Percentiles rank a stretch among this genome's conserved stretches.
Evolutionary conservation across 768 basidiomycete genomes (phyloP).

Genomic region (Sistotremastrum suecicum): DNA sequence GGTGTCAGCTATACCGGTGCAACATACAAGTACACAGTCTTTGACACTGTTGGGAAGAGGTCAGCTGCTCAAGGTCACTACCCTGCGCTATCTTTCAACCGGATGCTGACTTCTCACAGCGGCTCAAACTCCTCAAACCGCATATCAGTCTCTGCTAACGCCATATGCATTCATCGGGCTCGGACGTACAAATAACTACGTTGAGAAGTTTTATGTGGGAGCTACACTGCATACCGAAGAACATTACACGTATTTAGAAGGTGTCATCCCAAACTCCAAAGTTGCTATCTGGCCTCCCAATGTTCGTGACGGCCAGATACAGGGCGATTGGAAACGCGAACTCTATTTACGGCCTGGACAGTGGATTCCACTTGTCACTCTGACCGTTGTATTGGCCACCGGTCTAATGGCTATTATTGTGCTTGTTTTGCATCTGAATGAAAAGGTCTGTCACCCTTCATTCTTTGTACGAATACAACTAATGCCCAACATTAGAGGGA

Average conservation of each 20-base stretch:
- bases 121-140: slow-evolving; percentile 83
- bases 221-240: slow-evolving; percentile 58
- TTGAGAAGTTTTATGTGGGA: slow-evolving; percentile 96
- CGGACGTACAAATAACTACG: slow-evolving; percentile 97
- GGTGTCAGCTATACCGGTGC: slow-evolving; percentile 93
- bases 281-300: slow-evolving; percentile 81
- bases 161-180: slow-evolving; percentile 96
- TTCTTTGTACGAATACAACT: not conserved
- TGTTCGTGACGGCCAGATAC: slow-evolving; percentile 25
- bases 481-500: slow-evolving; percentile 45
- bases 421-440: slow-evolving; percentile 75
- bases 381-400: slow-evolving; percentile 67
- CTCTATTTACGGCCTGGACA: slow-evolving; percentile 87
- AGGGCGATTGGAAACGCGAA: slow-evolving; percentile 64
- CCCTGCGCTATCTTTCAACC: not conserved
- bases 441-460: slow-evolving; percentile 51
- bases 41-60: slow-evolving; percentile 79
- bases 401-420: slow-evolving; percentile 67
- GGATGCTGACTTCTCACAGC: slow-evolving; percentile 31
- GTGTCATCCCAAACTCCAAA: slow-evolving; percentile 94
- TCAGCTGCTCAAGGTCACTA: slow-evolving; percentile 73
- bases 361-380: slow-evolving; percentile 97
- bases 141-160: slow-evolving; percentile 79
- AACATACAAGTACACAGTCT: slow-evolving; percentile 91
- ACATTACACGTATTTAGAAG: slow-evolving; percentile 89